Evolutionary conservation across 768 basidiomycete species (phyloP).

Genomic region (Pholiota molesta): DNA sequence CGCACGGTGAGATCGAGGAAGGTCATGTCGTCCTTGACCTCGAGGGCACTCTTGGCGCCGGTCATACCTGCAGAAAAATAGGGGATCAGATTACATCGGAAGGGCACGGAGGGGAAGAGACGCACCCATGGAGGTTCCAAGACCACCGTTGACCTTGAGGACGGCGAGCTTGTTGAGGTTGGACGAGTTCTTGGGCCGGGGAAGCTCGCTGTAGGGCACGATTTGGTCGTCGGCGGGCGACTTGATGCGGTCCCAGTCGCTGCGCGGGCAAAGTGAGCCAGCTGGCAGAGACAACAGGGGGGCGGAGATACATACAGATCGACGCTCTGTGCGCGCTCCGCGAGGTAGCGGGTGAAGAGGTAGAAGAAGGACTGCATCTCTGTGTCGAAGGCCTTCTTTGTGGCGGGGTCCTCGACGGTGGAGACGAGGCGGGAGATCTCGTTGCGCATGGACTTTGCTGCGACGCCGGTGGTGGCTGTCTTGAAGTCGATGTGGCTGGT

Average conservation of each 20-base stretch:
- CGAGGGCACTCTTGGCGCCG: constrained; percentile 90
- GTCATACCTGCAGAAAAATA: constrained; percentile 60
- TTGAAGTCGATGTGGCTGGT: constrained; percentile 92
- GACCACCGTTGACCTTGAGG: constrained; percentile 93
- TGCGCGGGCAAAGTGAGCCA: constrained; percentile 29
- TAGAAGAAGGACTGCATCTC: constrained; percentile 98
- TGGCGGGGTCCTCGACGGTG: constrained; percentile 76
- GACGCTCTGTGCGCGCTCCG: constrained; percentile 83
- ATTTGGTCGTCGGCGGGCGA: constrained; percentile 87
- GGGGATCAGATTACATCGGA: constrained; percentile 2
- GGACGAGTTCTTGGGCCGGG: constrained; percentile 55
- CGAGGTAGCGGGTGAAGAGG: constrained; percentile 93
- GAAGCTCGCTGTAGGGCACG: constrained; percentile 77
- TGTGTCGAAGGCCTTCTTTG: constrained; percentile 88
- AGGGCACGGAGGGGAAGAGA: constrained; percentile 7
- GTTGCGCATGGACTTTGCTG: constrained; percentile 97
- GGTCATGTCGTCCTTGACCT: constrained; percentile 97
- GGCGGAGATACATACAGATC: constrained; percentile 67
- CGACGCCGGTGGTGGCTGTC: constrained; percentile 94
- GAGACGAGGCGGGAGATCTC: constrained; percentile 94
- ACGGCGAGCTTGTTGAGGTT: constrained; percentile 93
- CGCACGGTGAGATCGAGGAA: constrained; percentile 94
- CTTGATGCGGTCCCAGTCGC: constrained; percentile 90
- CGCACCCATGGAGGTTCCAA: constrained; percentile 87
- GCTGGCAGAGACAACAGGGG: constrained; percentile 8